Evolutionary conservation across 371 early-diverging fungal species (phyloP).

Genomic region (Vairimorpha ceranae): DNA sequence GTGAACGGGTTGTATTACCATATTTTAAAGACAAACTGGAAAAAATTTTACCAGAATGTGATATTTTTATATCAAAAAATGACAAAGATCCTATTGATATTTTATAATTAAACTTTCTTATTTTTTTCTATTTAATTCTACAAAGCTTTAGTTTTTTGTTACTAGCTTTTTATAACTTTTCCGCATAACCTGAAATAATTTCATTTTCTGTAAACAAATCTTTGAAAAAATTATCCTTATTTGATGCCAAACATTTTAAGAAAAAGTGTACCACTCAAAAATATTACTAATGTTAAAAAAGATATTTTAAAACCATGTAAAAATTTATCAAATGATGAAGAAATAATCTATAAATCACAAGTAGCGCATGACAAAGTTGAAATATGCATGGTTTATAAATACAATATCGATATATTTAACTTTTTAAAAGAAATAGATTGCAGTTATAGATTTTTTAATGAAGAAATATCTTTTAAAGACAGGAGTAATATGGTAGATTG

Average conservation of each 20-base stretch:
- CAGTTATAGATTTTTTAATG: conserved; percentile 8
- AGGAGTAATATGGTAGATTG: conserved; percentile 78
- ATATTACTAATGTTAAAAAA: conserved; percentile 16
- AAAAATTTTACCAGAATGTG: conserved; percentile 21
- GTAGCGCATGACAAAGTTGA: conserved; percentile 20
- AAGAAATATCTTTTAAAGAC: conserved; percentile 83
- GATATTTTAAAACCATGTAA: not conserved
- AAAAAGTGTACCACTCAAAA: conserved; percentile 47
- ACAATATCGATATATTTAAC: conserved; percentile 32
- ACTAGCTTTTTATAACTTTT: too few relatives aligned
- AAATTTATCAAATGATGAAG: conserved; percentile 9
- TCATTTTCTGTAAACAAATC: not conserved
- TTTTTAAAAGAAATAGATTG: conserved; percentile 30
- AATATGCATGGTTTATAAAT: conserved; percentile 45
- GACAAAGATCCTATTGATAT: conserved; percentile 59
- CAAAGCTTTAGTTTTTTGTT: too few relatives aligned
- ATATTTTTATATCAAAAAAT: conserved; percentile 42
- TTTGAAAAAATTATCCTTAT: conserved; percentile 9
- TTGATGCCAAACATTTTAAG: conserved; percentile 19
- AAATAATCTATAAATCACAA: conserved; percentile 19
- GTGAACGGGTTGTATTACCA: conserved; percentile 80
- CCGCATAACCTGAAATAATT: conserved; percentile 34
- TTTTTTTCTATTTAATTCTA: too few relatives aligned
- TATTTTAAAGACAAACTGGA: conserved; percentile 28
- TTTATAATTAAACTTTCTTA: conserved; percentile 19